These are phyloP conservation scores for Ceratocystis cubensis DNA, from an alignment of 2,329 filamentous ascomycete genomes.

Conservation along the genomic window DNA sequence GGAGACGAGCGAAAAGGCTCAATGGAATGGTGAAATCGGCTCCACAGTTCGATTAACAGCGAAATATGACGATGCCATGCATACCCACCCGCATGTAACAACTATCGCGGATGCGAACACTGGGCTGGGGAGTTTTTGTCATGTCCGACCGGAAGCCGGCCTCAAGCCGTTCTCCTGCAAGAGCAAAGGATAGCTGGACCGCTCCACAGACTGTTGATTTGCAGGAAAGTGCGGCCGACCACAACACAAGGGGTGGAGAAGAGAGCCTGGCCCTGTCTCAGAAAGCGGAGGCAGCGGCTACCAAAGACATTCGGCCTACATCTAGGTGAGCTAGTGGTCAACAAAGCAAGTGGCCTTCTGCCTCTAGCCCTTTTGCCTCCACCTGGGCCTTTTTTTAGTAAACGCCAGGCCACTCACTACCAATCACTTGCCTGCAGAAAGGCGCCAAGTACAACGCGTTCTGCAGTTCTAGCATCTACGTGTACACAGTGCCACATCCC, in stretches of 20 bases:
- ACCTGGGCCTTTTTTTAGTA: neutral
- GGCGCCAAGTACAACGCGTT: neutral
- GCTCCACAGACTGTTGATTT: neutral
- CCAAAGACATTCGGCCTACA: neutral
- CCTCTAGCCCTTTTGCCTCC: too few relatives aligned
- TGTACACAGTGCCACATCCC: neutral
- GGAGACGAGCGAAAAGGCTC: neutral
- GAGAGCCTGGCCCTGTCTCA: neutral
- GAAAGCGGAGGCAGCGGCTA: neutral
- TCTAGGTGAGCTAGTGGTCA: too few relatives aligned
- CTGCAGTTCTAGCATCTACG: neutral
- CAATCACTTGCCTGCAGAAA: neutral
- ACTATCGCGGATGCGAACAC: neutral
- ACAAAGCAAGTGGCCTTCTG: too few relatives aligned
- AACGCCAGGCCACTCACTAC: neutral
- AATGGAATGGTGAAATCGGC: neutral
- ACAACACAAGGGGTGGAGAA: neutral
- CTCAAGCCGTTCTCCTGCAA: too few relatives aligned
- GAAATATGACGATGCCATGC: neutral
- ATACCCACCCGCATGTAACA: neutral
- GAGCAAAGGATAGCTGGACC: neutral
- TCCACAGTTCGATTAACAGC: neutral
- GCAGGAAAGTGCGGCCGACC: neutral
- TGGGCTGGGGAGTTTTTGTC: neutral
- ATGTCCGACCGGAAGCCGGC: neutral